Base-by-base conservation (phyloP, 2,329 filamentous ascomycete species). In the Clonostachys solani region DNA sequence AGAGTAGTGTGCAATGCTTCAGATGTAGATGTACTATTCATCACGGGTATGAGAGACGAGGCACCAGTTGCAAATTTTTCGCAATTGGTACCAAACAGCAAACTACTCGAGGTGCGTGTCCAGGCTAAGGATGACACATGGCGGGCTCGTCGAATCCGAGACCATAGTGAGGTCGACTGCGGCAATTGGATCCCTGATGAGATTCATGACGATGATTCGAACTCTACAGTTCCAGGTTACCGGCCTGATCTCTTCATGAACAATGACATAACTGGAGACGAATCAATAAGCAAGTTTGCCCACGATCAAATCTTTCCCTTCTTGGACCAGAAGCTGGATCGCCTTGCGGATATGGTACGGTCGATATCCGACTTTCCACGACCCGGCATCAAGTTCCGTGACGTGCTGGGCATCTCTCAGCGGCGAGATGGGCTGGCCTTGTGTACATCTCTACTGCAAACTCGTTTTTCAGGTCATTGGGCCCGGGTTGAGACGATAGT, bases 11-110 rank as follows among this genome's bases (percentile, higher is more conserved):
- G 63, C 34, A 47, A 51, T 12, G 65, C 68, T 6, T 51, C 12
- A 44, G 68, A 69, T 58, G 64, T 69, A 3, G 75, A 83, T 47
- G 77, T 84, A 43, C 61, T 86, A 40, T 48, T 86, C 1, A 76
- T 87, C 52, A 85, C 81, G 1, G 81, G 81, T 0, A 78, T 84
- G 75, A 75, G 80, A 67, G 82, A 86, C 43, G 64, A 77, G 43
- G 74, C 79, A 6, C 82, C 81, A 0, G 68, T 84, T 12, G 64
- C 76, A 50, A 40, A 51, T 12, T 73, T 81, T 0, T 76, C 75
- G n/a, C 73, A 77, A 64, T 56, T 83, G 19, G 74, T 82, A 12
- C 71, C 79, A 43, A 59, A 69, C 2, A 74, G 65, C 49, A 76
- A 66, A 51, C 48, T 86, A 16, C 34, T 85, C 42, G 81, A 85